phyloP scores from a whole-genome alignment of 2,329 filamentous ascomycete species.

The Talaromyces sp. region DNA sequence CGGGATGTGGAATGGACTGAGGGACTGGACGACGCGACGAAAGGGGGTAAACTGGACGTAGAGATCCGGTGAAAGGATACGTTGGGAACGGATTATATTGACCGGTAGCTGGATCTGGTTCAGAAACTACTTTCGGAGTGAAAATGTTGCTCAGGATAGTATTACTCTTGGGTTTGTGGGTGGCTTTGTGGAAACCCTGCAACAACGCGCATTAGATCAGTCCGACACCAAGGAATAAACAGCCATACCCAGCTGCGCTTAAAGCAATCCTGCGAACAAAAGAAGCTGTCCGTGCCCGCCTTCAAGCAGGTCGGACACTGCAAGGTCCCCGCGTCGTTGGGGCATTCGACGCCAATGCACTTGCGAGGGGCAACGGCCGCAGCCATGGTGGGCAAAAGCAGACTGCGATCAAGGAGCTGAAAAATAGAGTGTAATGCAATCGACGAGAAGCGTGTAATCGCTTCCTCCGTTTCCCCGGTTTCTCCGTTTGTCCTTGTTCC shows the following conservation, averaged over 20 bases:
- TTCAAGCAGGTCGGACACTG: constrained; percentile 97
- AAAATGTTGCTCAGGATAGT: constrained; percentile 65
- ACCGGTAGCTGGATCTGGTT: constrained; percentile 86
- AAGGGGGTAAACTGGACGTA: constrained; percentile 84
- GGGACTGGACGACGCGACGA: constrained; percentile 70
- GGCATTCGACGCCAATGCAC: constrained; percentile 78
- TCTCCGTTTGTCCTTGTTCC: not conserved
- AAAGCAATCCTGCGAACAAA: constrained; percentile 98
- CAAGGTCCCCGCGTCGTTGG: constrained; percentile 76
- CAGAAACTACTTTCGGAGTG: constrained; percentile 77
- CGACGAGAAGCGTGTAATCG: not conserved
- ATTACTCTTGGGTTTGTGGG: constrained; percentile 77
- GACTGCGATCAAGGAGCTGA: not conserved
- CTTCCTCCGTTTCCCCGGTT: not conserved
- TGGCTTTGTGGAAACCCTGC: constrained; percentile 74
- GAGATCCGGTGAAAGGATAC: constrained; percentile 72
- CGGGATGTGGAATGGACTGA: constrained; percentile 74
- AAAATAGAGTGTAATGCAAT: not conserved
- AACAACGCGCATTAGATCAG: constrained; percentile 15
- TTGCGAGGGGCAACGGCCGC: constrained; percentile 34
- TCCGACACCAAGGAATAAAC: constrained; percentile 9
- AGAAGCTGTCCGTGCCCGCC: constrained; percentile 83
- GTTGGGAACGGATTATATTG: constrained; percentile 88
- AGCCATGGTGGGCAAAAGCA: constrained; percentile 17
- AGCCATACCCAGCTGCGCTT: constrained; percentile 90